Evolutionary conservation across 176 grass and related monocot genomes (phyloP), one percentile per base, ranked within the genome.

Genomic region (Chloris gayana): DNA sequence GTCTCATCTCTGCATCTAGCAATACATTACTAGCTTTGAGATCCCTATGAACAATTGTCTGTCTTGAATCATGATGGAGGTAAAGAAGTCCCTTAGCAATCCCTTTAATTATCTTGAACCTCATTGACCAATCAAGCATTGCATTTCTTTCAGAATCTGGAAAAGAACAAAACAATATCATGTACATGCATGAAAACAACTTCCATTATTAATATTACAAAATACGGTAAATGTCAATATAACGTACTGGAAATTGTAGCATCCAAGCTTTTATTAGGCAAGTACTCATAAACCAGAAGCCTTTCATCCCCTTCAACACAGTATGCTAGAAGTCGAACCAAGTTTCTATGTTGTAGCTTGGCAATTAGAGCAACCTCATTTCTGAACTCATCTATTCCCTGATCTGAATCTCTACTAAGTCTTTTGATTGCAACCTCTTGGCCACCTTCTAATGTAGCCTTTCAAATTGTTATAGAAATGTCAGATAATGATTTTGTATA

Each of bases 1-100:
- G 39, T 29, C 77, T 87, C 69, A 90, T 79, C 1, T 80, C 37
- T 42, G 9, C 41, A 83, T 90, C 84, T 19, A 90, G 54, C 49
- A 91, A 76, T 65, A 91, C 25, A 75, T 87, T 91, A 7, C 51
- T 19, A 0, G 80, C 63, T 72, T 91, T 87, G 15, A 87, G 62
- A 74, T 74, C 77, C 22, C 77, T 67, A 57, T 80, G 77, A 12
- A 80, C 15, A 70, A 89, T 82, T 4, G 74, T 85, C 42, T 76
- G 37, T 59, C 84, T 91, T 31, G 84, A 87, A 64, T 87, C 84
- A 25, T 76, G 75, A 25, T 91, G 84, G 14, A 91, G 84, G 30
- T 91, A 91, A 5, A 91, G 69, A 21, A 87, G 84, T 56, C 88
- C 88, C 37, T 74, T 76, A 58, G 80, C 84, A 35, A 84, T 37